Percentiles rank a stretch among this genome's conserved stretches.
Evolutionary conservation across 2,329 filamentous ascomycete species (phyloP).

Genomic region (Epichloe sylvatica): DNA sequence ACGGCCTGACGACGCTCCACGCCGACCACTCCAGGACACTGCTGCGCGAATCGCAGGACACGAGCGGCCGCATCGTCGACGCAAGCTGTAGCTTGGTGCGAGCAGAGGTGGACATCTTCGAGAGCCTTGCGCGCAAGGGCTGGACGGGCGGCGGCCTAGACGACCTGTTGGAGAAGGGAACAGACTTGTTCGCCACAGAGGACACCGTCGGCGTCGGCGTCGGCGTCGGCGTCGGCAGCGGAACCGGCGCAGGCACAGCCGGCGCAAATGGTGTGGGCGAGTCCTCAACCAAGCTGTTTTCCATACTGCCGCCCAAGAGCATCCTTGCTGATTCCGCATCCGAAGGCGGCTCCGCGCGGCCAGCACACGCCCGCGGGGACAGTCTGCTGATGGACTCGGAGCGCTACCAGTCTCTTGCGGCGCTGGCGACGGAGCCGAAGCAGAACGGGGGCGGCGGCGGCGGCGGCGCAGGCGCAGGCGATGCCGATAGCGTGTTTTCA

Average conservation of each 20-base stretch:
- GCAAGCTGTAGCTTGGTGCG: constrained; percentile 51
- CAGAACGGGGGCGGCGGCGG: constrained; percentile 11
- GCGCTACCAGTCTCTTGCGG: constrained; percentile 44
- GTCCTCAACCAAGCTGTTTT: constrained; percentile 40
- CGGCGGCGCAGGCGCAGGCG: constrained; percentile 16
- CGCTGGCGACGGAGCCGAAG: constrained; percentile 23
- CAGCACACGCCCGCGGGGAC: constrained; percentile 32
- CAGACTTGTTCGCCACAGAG: constrained; percentile 43
- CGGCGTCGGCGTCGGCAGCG: constrained; percentile 10
- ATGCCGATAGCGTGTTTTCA: constrained; percentile 38
- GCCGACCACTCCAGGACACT: constrained; percentile 45
- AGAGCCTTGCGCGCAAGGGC: constrained; percentile 51
- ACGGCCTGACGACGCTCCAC: constrained; percentile 48
- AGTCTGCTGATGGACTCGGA: constrained; percentile 40
- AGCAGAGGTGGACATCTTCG: constrained; percentile 57
- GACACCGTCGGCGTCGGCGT: constrained; percentile 14
- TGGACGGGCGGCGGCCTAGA: constrained; percentile 55
- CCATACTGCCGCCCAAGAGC: constrained; percentile 49
- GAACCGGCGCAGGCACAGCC: neutral
- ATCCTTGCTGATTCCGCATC: constrained; percentile 42
- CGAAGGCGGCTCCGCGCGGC: constrained; percentile 18
- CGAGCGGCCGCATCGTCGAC: constrained; percentile 47
- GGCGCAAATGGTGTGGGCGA: constrained; percentile 14
- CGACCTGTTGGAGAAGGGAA: constrained; percentile 49
- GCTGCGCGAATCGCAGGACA: constrained; percentile 50